Evolutionary conservation across 2,329 filamentous ascomycete species (phyloP), one percentile per base, ranked within the genome.

Genomic region (Cordyceps cateniannulata): DNA sequence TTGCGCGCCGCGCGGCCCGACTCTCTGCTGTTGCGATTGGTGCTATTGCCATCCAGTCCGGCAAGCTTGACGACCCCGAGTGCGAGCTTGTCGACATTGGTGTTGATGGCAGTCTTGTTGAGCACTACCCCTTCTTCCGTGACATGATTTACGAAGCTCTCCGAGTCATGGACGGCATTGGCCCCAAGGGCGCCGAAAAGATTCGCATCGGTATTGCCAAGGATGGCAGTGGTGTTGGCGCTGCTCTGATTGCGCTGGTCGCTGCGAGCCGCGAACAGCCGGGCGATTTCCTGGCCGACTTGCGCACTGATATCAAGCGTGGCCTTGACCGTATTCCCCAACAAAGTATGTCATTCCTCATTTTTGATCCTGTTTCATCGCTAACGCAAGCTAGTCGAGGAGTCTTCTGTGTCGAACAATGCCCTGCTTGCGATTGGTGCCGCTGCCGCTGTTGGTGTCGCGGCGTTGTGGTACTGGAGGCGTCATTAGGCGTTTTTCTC

Each of bases 181-280:
- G 93, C 5, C 77, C 80, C 50, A 79, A 83, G 61, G 92, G 93
- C 12, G 92, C 96, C 65, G 88, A 90, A 76, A 90, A 87, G 75
- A 90, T 99, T 65, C 84, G 91, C 61, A 97, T 99, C 69, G 95
- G 93, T 24, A 95, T 98, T 69, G 95, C 95, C 64, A 97, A 96
- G 81, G 95, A 99, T 72, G 95, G 95, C 52, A 95, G 90, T 65
- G 95, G 75, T 62, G 75, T 77, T 24, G 95, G 95, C 58, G 95
- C 95, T 3, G 95, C 95, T 45, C 78, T 99, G 68, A 98, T 98
- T 75, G 95, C 95, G 56, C 83, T 97, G 55, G 90, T 97, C 29
- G 93, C 93, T 1, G 89, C 89, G 1, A 79, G 81, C 69, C 85
- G 82, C 78, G 82, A 85, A 73, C 81, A 81, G 74, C 72, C 73